Evolutionary conservation across 140 eudicot genomes (phyloP), one percentile per base, ranked within the genome.

Genomic region (Flaveria floridana): DNA sequence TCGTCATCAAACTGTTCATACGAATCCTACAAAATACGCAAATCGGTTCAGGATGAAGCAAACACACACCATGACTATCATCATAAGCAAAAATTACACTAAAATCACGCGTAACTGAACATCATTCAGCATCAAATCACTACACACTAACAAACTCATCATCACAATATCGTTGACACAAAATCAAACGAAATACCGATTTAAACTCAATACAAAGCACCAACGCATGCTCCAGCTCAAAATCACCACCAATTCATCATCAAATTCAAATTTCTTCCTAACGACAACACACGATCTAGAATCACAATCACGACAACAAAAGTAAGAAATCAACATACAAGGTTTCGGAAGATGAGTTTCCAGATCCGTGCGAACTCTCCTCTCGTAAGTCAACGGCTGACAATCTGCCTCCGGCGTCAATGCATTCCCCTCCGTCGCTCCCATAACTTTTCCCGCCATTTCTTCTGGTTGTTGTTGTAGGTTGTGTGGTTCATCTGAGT

Each of bases 311-410:
- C 9, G 26, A 63, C 20, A 6, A 63, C 34, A 6, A 14, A 55
- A 18, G 62, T 55, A 55, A 55, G 41, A 6, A 26, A 65, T 0
- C 3, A 68, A 14, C 23, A 75, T 77, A 94, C 99, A 94, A 16
- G 99, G 99, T 86, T 88, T 94, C 18, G 97, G 96, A 77, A 94
- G 88, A 26, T 83, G 80, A 75, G 84, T 89, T 30, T 94, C 99
- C 77, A 94, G 74, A 72, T 94, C 99, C 3, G 87, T 78, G 2
- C 97, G 85, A 37, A 94, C 91, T 62, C 50, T 76, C 15, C 99
- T 78, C 76, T 86, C 84, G 50, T 21, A 2, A 18, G 99, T 94
- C 30, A 88, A 80, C 12, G 99, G 96, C 20, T 93, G 89, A 72
- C 85, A 85, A 52, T 91, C 90, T 7, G 97, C 96, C 84, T 78